Base-by-base conservation (phyloP, 129 eudicot species). In the Helianthus tuberosus region DNA sequence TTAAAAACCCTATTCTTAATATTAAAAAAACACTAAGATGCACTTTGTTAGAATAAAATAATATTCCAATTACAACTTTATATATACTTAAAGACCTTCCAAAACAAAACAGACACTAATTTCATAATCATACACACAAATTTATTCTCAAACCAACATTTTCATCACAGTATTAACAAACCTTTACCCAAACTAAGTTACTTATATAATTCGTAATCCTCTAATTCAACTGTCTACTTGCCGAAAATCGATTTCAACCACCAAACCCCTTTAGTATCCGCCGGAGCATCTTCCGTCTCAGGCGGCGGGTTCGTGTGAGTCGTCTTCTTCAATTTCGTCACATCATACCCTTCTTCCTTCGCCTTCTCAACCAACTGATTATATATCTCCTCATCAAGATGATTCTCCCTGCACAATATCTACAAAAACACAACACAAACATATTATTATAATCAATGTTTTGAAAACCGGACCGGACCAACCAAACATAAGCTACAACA, bases 171-270 rank as follows among this genome's bases (percentile, higher is more conserved):
- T 63, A 63, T 63, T 0, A 59, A 59, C 48, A 27, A 68, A 59
- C 17, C 51, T 38, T n/a, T 11, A 72, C 54, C 44, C 23, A 12
- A 41, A 71, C 25, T 6, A n/a, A n/a, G n/a, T 75, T n/a, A n/a
- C n/a, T n/a, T n/a, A n/a, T n/a, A n/a, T 43, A 47, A 44, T 14
- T 11, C 43, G 3, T 32, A 32, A 32, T 32, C 25, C 29, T 63
- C 3, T 38, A 11, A 12, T 27, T 11, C 8, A 11, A 3, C 47
- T 0, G n/a, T 64, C 62, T 72, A 89, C 47, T 72, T 90, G 8
- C 98, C 98, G 0, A 94, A 43, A 15, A 91, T 11, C 3, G 96
- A 94, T 75, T 94, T 91, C 50, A 88, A 25, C 98, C 98, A 94
- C 98, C 98, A 94, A 11, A 88, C 50, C 48, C 98, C 98, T 78